Percentiles rank a stretch among this genome's conserved stretches.
These are phyloP conservation scores for Nakazawaea peltata DNA, from an alignment of 805 yeast genomes.

Conservation along the genomic window DNA sequence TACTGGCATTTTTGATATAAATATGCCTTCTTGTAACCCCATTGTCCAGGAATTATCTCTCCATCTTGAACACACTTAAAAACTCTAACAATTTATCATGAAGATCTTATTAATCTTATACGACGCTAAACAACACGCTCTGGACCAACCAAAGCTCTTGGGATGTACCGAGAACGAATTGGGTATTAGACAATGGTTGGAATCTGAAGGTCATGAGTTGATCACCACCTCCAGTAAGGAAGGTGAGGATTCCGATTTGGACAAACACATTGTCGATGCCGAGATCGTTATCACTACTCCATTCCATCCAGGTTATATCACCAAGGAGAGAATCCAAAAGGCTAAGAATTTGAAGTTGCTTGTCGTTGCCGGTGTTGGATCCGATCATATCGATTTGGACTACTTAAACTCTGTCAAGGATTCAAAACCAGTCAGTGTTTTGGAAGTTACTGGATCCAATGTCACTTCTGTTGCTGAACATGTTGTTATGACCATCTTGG, in stretches of 20 bases:
- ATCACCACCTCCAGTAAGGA: slow-evolving; percentile 66
- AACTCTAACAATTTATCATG: slow-evolving; percentile 11
- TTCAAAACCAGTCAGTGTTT: slow-evolving; percentile 54
- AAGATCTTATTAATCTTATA: slow-evolving; percentile 52
- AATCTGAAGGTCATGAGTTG: slow-evolving; percentile 57
- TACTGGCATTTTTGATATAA: no score
- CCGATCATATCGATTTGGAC: slow-evolving; percentile 70
- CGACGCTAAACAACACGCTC: slow-evolving; percentile 51
- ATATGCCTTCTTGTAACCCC: no score
- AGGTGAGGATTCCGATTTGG: slow-evolving; percentile 48
- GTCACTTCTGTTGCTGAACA: slow-evolving; percentile 79
- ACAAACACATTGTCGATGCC: slow-evolving; percentile 59
- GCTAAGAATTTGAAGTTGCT: slow-evolving; percentile 66
- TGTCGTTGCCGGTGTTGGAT: slow-evolving; percentile 81
- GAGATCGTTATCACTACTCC: slow-evolving; percentile 78
- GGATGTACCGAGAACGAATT: slow-evolving; percentile 74
- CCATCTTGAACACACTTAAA: no score
- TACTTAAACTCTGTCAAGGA: slow-evolving; percentile 55
- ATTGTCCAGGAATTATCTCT: no score
- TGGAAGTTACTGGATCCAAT: slow-evolving; percentile 79
- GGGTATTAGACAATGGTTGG: slow-evolving; percentile 60
- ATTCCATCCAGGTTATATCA: slow-evolving; percentile 74
- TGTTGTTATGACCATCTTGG: slow-evolving; percentile 64
- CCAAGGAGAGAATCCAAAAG: slow-evolving; percentile 54
- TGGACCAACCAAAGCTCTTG: slow-evolving; percentile 49